phyloP scores from a whole-genome alignment of 2,329 filamentous ascomycete species.

The Calonectria leucothoes region DNA sequence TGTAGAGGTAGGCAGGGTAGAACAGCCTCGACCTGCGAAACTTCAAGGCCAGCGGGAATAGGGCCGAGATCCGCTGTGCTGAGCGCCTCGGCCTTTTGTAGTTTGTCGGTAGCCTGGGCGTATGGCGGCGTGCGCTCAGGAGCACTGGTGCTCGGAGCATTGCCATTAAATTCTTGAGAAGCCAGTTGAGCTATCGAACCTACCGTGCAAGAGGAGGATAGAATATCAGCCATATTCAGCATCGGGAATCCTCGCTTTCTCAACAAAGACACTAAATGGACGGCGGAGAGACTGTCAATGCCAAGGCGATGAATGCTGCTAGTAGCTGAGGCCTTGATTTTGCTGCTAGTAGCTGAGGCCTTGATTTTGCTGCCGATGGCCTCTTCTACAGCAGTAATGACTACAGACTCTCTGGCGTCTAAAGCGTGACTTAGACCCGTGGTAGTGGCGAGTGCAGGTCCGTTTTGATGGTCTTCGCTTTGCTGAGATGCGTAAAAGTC shows the following conservation, averaged over 20 bases:
- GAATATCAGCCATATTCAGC: neutral
- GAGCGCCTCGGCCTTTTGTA: neutral
- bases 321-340: neutral
- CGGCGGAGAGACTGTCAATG: neutral
- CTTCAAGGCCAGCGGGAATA: neutral
- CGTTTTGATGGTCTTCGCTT: no score
- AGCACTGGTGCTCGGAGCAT: no score
- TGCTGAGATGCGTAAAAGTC: neutral
- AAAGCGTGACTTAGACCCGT: neutral
- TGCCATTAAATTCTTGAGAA: neutral
- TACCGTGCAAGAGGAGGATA: neutral
- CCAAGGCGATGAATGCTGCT: conserved; percentile 3
- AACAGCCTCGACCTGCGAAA: neutral
- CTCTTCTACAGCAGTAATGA: neutral
- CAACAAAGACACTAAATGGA: neutral
- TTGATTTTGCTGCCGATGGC: neutral
- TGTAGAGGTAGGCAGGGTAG: neutral
- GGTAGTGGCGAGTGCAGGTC: neutral
- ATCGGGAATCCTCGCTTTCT: neutral
- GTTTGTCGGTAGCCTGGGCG: no score
- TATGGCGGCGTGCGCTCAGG: neutral
- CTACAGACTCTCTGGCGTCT: neutral
- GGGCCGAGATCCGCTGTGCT: neutral
- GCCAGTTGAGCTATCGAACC: neutral
- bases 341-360: neutral